Percentiles rank a stretch among this genome's conserved stretches.
Evolutionary conservation across 2,329 filamentous ascomycete species (phyloP).

Genomic region (Exophiala viscosa): DNA sequence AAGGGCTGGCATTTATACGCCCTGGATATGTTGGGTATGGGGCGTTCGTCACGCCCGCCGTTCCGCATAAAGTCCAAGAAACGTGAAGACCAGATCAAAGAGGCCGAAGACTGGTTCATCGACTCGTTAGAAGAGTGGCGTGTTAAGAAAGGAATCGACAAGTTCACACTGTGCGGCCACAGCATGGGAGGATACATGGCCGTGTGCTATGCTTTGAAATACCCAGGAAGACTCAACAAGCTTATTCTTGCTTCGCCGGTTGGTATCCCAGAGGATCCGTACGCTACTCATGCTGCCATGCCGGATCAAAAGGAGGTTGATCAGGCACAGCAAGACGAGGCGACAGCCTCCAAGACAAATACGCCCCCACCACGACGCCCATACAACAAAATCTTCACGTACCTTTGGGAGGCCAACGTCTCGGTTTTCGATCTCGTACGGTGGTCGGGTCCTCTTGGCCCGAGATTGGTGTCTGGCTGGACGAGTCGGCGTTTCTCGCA

Average conservation of each 20-base stretch:
- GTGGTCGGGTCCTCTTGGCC: constrained; percentile 82
- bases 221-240: constrained; percentile 91
- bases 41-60: constrained; percentile 74
- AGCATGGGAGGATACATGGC: constrained; percentile 93
- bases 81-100: constrained; percentile 71
- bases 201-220: constrained; percentile 92
- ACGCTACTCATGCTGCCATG: constrained; percentile 75
- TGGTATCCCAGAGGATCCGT: constrained; percentile 90
- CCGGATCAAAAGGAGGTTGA: constrained; percentile 77
- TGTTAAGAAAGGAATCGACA: constrained; percentile 78
- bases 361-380: constrained; percentile 56
- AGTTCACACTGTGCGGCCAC: constrained; percentile 89
- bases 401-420: constrained; percentile 95
- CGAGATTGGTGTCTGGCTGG: constrained; percentile 90
- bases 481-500: constrained; percentile 89
- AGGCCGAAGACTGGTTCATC: constrained; percentile 94
- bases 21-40: constrained; percentile 94
- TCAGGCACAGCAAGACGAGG: constrained; percentile 62
- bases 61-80: constrained; percentile 85
- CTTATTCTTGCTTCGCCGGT: constrained; percentile 92
- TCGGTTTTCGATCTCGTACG: constrained; percentile 91
- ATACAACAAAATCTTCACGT: constrained; percentile 80
- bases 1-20: constrained; percentile 86
- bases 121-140: constrained; percentile 97
- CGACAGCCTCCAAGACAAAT: constrained; percentile 39